These are phyloP conservation scores for Lathyrus aphaca DNA, from an alignment of 306 rosid species.

Conservation along the genomic window DNA sequence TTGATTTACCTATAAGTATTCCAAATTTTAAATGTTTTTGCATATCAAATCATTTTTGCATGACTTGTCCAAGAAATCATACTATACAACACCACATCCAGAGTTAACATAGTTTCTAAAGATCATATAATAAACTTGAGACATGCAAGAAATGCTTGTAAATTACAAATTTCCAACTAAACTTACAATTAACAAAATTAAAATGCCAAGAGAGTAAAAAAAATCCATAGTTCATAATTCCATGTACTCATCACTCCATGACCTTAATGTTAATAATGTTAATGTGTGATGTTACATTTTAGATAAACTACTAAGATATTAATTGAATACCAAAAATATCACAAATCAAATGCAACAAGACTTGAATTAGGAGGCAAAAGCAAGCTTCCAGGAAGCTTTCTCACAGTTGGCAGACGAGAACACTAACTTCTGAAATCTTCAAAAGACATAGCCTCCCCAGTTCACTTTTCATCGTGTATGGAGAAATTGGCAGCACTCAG, in stretches of 20 bases:
- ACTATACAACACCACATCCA: no score
- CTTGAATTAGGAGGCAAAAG: constrained; percentile 74
- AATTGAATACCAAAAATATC: constrained; percentile 22
- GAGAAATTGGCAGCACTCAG: constrained; percentile 70
- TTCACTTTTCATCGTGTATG: constrained; percentile 46
- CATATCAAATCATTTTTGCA: no score
- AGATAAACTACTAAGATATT: constrained; percentile 8
- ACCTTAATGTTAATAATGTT: constrained; percentile 18
- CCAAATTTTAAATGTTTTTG: no score
- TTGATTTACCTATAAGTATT: no score
- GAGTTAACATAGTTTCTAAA: no score
- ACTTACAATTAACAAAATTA: no score
- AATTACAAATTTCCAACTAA: no score
- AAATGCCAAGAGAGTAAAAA: no score
- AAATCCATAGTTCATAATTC: no score
- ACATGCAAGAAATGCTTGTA: no score
- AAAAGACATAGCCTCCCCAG: constrained; percentile 60
- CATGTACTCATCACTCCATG: constrained; percentile 1
- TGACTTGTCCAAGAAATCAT: no score
- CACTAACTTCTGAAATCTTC: constrained; percentile 89
- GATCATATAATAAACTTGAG: no score
- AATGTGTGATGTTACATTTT: not conserved
- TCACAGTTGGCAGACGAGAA: constrained; percentile 65
- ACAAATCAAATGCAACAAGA: constrained; percentile 34
- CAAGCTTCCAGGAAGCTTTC: constrained; percentile 85